Conservation (phyloP, 176 grass and related monocot species). For the Ensete ventricosum region DNA sequence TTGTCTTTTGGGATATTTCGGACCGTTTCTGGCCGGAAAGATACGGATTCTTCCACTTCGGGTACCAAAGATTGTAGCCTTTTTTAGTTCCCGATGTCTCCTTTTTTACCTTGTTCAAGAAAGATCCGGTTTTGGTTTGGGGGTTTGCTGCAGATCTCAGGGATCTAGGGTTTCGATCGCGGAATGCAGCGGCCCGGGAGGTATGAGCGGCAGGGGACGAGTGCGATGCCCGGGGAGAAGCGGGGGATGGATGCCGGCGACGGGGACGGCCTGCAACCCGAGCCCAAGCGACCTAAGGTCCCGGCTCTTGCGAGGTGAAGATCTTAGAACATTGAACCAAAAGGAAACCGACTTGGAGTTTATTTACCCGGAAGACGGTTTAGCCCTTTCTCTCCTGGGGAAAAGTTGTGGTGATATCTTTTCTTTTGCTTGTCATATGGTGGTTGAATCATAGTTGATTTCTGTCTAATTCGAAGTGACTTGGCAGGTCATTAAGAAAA, state of each 20-base stretch:
- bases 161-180: not conserved
- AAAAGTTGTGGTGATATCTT: not conserved
- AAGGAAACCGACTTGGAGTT: no score
- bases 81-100: no score
- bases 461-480: no score
- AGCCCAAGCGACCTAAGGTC: constrained; percentile 31
- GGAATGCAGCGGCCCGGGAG: constrained; percentile 30
- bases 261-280: constrained; percentile 16
- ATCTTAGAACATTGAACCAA: not conserved
- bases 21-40: not conserved
- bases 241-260: constrained; percentile 20
- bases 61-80: not conserved
- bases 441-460: not conserved
- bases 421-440: not conserved
- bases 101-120: not conserved
- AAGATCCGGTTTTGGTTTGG: not conserved
- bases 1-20: not conserved
- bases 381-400: no score
- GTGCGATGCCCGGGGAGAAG: constrained; percentile 27
- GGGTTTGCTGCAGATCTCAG: not conserved
- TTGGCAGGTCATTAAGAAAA: no score
- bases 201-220: constrained; percentile 27
- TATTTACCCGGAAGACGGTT: no score
- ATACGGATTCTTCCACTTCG: not conserved
- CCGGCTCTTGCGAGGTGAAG: constrained; percentile 35